Evolutionary conservation across 805 yeast species (phyloP).

Genomic region (Yamadazyma nakazawae): DNA sequence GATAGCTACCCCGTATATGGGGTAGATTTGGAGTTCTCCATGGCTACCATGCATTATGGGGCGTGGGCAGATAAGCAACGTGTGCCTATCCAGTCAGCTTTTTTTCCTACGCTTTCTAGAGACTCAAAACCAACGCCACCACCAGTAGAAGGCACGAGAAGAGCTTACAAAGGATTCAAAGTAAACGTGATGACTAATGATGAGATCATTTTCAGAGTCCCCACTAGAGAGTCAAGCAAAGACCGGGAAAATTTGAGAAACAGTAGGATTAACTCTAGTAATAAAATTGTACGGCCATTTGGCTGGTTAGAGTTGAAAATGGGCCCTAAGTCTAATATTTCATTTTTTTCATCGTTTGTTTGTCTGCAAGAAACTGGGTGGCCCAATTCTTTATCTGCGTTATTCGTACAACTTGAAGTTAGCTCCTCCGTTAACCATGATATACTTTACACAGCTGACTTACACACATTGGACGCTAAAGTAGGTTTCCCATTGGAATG

Average conservation of each 20-base stretch:
- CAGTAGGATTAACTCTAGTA: conserved; percentile 5
- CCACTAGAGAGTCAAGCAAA: conserved; percentile 82
- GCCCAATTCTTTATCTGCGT: conserved; percentile 45
- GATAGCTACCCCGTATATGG: conserved; percentile 42
- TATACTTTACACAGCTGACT: conserved; percentile 59
- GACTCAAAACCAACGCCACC: conserved; percentile 42
- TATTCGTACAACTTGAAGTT: conserved; percentile 56
- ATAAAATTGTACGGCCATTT: conserved; percentile 53
- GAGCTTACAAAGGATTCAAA: conserved; percentile 58
- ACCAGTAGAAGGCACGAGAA: conserved; percentile 42
- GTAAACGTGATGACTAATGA: conserved; percentile 58
- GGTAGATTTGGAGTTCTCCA: conserved; percentile 52
- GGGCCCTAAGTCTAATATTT: conserved; percentile 49
- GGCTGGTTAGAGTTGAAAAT: conserved; percentile 88
- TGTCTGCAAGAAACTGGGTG: conserved; percentile 54
- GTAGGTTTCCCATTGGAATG: conserved; percentile 74
- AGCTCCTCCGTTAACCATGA: conserved; percentile 89
- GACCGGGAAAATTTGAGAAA: conserved; percentile 40
- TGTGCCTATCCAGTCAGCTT: conserved; percentile 54
- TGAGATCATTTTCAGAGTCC: conserved; percentile 68
- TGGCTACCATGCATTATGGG: conserved; percentile 76
- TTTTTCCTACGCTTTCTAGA: conserved; percentile 65
- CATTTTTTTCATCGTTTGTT: conserved; percentile 46
- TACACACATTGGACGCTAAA: conserved; percentile 52
- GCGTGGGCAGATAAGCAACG: conserved; percentile 96